Base-by-base conservation (phyloP, 148 eudicot genomes). In the Limonium bicolor region DNA sequence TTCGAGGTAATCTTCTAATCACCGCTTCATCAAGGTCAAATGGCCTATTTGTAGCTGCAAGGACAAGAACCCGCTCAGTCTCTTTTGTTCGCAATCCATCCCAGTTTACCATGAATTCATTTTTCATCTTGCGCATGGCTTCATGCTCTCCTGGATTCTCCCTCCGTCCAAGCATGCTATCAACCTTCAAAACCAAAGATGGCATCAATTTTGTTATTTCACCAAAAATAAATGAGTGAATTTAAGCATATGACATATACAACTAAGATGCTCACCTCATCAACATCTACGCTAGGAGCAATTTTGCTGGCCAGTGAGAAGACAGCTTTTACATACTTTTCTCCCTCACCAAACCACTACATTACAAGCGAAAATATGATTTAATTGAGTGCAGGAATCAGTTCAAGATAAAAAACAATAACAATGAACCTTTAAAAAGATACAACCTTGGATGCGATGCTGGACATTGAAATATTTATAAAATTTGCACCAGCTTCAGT, bases 401-500 rank as follows among this genome's bases (percentile, higher is more conserved):
- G n/a, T n/a, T n/a, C n/a, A n/a, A n/a, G n/a, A n/a, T n/a, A 54
- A 36, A 27, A 41, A 35, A 26, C 42, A 47, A 34, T 8, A 31
- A 32, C 38, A 1, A 20, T 43, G 11, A 43, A 14, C 24, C 12
- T 3, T 7, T 13, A 26, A 24, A 36, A 15, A 36, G 14, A 15
- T n/a, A 6, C 15, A 36, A 43, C 48, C 28, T 86, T 86, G 18
- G 96, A 86, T 12, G 96, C 82, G 58, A 86, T 82, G 24, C 94
- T 86, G 0, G 96, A 86, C 96, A 86, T 86, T 5, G 96, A 82
- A 46, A 82, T 86, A 40, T 86, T 86, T 46, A 86, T 78, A 61
- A 86, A 86, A 61, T 83, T 86, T n/a, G 96, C 96, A 11, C 96
- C 96, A 17, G 96, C 96, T 62, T 86, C 96, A 59, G 79, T 76